Conservation (phyloP, 1,284 basidiomycete species). For the Phylloporus gajari region DNA sequence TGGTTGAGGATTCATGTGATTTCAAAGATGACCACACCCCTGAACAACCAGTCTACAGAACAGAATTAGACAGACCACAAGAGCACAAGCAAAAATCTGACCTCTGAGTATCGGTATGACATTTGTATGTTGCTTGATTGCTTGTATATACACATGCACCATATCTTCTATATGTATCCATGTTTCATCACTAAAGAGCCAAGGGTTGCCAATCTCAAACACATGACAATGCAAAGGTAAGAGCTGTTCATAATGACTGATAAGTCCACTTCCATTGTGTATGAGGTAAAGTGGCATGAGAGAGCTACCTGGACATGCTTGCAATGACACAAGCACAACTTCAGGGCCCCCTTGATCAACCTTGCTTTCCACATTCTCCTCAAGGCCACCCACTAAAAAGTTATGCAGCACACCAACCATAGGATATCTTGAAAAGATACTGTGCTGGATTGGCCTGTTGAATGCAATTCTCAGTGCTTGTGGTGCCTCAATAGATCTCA, state of each 20-base stretch:
- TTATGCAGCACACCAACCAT: conserved; percentile 35
- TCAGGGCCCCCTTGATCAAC: conserved; percentile 2
- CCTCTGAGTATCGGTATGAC: conserved; percentile 65
- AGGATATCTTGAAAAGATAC: conserved; percentile 48
- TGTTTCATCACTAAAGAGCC: conserved; percentile 53
- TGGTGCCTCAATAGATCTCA: conserved; percentile 69
- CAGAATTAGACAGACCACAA: neutral
- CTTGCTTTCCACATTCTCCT: neutral
- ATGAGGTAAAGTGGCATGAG: conserved; percentile 66
- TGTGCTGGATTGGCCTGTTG: conserved; percentile 50
- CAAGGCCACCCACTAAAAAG: conserved; percentile 14
- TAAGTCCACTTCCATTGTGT: conserved; percentile 76
- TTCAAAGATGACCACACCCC: conserved; percentile 76
- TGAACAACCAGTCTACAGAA: conserved; percentile 77
- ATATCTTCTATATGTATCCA: conserved; percentile 64
- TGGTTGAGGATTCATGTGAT: conserved; percentile 60
- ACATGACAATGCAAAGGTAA: conserved; percentile 58
- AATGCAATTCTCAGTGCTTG: conserved; percentile 56
- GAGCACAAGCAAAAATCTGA: conserved; percentile 39
- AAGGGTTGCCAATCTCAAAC: conserved; percentile 70
- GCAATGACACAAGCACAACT: conserved; percentile 43
- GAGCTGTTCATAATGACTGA: conserved; percentile 62
- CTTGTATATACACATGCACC: conserved; percentile 60
- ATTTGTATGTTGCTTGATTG: conserved; percentile 48
- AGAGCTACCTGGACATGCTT: conserved; percentile 39